These are phyloP conservation scores for Penicillium turbatum DNA, from an alignment of 495 filamentous ascomycete genomes.

Conservation along the genomic window DNA sequence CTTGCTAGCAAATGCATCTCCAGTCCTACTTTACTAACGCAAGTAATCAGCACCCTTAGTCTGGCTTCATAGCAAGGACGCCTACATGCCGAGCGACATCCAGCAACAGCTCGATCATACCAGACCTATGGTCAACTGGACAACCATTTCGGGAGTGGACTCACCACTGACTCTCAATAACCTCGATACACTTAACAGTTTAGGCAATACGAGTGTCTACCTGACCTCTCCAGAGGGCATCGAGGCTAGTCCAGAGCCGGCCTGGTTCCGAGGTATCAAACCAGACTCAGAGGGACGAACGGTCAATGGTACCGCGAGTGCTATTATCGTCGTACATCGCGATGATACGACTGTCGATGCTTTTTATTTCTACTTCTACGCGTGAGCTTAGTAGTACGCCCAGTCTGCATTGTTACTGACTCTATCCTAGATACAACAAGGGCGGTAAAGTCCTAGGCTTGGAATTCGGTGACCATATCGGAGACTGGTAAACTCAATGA, in stretches of 20 bases:
- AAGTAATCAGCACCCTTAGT: not conserved
- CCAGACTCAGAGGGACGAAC: slow-evolving; percentile 49
- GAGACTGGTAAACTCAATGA: slow-evolving; percentile 50
- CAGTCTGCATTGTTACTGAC: slow-evolving; percentile 1
- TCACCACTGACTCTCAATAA: slow-evolving; percentile 52
- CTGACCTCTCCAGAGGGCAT: slow-evolving; percentile 57
- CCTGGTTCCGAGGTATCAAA: slow-evolving; percentile 50
- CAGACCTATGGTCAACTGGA: slow-evolving; percentile 51
- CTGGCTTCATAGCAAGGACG: slow-evolving; percentile 55
- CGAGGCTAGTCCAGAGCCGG: slow-evolving; percentile 42
- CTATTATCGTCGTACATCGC: slow-evolving; percentile 55
- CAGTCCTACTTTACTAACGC: not conserved
- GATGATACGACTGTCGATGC: slow-evolving; percentile 54
- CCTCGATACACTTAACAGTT: slow-evolving; percentile 48
- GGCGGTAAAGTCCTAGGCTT: slow-evolving; percentile 46
- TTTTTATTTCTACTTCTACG: slow-evolving; percentile 68
- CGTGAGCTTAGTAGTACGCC: slow-evolving; percentile 28
- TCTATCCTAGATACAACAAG: slow-evolving; percentile 41
- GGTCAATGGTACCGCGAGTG: slow-evolving; percentile 40
- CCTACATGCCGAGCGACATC: slow-evolving; percentile 58
- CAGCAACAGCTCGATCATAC: slow-evolving; percentile 51
- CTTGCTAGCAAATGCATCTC: not conserved
- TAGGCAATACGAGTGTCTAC: slow-evolving; percentile 50
- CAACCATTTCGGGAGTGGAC: slow-evolving; percentile 34
- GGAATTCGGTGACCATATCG: slow-evolving; percentile 58